Evolutionary conservation across 2,329 filamentous ascomycete genomes (phyloP), one percentile per base, ranked within the genome.

Genomic region (Botrytis tulipae): DNA sequence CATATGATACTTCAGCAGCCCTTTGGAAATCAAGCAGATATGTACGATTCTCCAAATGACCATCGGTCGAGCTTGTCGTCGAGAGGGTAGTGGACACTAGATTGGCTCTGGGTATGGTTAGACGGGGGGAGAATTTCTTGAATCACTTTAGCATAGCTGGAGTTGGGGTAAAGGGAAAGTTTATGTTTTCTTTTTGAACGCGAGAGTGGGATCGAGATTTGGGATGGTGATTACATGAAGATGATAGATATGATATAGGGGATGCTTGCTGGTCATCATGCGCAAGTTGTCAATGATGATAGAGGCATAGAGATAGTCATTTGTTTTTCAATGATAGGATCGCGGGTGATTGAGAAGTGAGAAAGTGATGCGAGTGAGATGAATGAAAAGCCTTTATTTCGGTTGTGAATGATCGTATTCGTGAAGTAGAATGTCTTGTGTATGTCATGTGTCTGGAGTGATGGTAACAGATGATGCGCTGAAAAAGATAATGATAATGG

Each of bases 1-100:
- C 3, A 5, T 6, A n/a, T 20, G 5, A n/a, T 8, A 14, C 0
- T 8, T 40, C 59, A 0, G 12, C 22, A 22, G 12, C 3, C 6
- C 12, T 16, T 61, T 40, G 32, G 10, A 16, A 42, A 62, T 18
- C 14, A 29, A 57, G 14, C n/a, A 29, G 1, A 18, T 3, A 54
- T n/a, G 25, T n/a, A n/a, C 14, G n/a, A 4, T 32, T 57, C 18
- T 57, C 3, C 14, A 32, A 57, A 9, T 1, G n/a, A 18, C n/a
- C n/a, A 3, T 57, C 6, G 14, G n/a, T 29, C 51, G 14, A 29
- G 14, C n/a, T 57, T 29, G 51, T 3, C 9, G 2, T 5, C 29
- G n/a, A 6, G n/a, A 44, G 2, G 8, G n/a, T 1, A 32, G 61
- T 44, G 29, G 12, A 2, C 1, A 40, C 9, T 20, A 14, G 6